Evolutionary conservation across 169 alveolate species (phyloP).

Genomic region (Cryptosporidium xiaoi): DNA sequence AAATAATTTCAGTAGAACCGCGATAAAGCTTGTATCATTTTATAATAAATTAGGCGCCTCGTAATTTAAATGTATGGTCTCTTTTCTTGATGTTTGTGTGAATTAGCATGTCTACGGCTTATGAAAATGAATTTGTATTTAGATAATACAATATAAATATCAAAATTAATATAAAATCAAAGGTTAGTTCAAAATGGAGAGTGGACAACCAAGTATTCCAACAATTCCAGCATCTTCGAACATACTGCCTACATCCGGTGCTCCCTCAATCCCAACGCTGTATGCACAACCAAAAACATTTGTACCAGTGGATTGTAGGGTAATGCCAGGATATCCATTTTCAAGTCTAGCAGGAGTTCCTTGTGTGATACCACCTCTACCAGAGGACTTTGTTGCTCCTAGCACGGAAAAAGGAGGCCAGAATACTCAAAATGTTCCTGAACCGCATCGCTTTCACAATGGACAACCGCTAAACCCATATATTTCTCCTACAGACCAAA

Average conservation of each 20-base stretch:
- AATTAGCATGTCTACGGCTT: constrained; percentile 7
- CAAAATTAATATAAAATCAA: background rate
- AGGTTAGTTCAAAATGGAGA: constrained; percentile 22
- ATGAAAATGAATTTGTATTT: background rate
- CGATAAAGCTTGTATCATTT: no score
- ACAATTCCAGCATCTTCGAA: constrained; percentile 70
- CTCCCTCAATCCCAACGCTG: constrained; percentile 70
- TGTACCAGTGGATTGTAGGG: constrained; percentile 74
- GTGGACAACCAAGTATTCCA: constrained; percentile 74
- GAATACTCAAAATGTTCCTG: constrained; percentile 59
- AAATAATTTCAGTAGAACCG: no score
- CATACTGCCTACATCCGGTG: constrained; percentile 59
- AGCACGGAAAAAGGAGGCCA: constrained; percentile 31
- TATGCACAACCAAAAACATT: constrained; percentile 74
- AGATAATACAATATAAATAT: no score
- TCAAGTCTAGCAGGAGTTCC: constrained; percentile 75
- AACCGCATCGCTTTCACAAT: constrained; percentile 74
- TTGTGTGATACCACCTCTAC: constrained; percentile 73
- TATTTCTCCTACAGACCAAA: constrained; percentile 71
- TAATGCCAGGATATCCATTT: constrained; percentile 75
- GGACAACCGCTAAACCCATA: constrained; percentile 74
- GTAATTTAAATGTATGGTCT: background rate
- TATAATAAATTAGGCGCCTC: background rate
- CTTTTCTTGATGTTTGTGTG: constrained; percentile 52
- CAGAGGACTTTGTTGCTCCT: constrained; percentile 32